A percentile compares a stretch with the other conserved stretches of the same genome.
Evolutionary conservation across 2,329 filamentous ascomycete species (phyloP).

Genomic region (Penicillium vulpinum): DNA sequence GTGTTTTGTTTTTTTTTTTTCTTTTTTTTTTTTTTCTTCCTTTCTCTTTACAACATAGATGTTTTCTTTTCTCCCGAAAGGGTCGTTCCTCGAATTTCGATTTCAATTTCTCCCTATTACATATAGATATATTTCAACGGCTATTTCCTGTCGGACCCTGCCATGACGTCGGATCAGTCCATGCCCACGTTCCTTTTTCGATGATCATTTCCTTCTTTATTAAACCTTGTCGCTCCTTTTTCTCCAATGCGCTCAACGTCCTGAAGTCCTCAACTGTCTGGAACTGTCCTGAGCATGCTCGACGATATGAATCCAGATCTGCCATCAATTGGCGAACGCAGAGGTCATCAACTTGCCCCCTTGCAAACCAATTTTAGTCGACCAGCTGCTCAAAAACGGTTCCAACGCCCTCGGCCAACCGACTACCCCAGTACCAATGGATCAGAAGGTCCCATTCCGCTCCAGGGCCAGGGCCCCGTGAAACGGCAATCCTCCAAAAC

Average conservation of each 20-base stretch:
- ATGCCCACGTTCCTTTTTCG: slow-evolving; percentile 19
- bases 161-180: slow-evolving; percentile 20
- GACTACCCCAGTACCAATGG: slow-evolving; percentile 32
- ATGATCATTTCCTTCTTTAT: slow-evolving; percentile 24
- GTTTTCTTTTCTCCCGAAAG: background rate
- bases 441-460: slow-evolving; percentile 32
- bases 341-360: slow-evolving; percentile 38
- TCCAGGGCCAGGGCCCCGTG: slow-evolving; percentile 31
- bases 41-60: too few species aligned
- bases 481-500: slow-evolving; percentile 41
- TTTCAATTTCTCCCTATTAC: background rate
- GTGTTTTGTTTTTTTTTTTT: slow-evolving; percentile 11
- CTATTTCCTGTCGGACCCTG: background rate
- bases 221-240: slow-evolving; percentile 19
- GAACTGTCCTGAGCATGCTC: background rate
- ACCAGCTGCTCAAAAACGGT: slow-evolving; percentile 23
- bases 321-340: slow-evolving; percentile 38
- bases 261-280: background rate
- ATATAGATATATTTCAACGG: background rate
- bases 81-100: slow-evolving; percentile 2
- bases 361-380: slow-evolving; percentile 42
- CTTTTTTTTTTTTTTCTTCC: slow-evolving; percentile 12
- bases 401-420: slow-evolving; percentile 36
- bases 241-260: background rate
- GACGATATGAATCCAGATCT: slow-evolving; percentile 20